A percentile compares a stretch with the other conserved stretches of the same genome.
phyloP scores from a whole-genome alignment of 2,329 filamentous ascomycete species.

The Fusarium nisikadoi region DNA sequence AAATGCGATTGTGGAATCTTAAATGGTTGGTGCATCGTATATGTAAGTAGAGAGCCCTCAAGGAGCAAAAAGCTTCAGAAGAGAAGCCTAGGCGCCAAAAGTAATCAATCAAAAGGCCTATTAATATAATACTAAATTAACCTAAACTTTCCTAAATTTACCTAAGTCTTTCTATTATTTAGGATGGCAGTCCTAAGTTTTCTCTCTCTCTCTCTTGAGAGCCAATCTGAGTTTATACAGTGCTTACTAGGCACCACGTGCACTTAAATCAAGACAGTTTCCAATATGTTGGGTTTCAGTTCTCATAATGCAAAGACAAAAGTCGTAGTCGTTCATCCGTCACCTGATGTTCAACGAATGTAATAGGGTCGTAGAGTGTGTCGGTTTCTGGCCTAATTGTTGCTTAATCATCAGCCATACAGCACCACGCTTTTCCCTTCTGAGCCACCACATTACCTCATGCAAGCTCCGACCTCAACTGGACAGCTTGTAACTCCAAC shows the following conservation, averaged over 20 bases:
- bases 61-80: too few relatives aligned
- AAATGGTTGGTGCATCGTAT: not conserved
- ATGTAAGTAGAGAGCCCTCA: not conserved
- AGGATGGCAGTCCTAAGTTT: too few relatives aligned
- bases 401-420: conserved; percentile 12
- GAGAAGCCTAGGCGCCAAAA: too few relatives aligned
- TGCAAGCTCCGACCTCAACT: conserved; percentile 42
- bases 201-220: too few relatives aligned
- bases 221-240: not conserved
- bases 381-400: conserved; percentile 3
- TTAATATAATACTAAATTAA: too few relatives aligned
- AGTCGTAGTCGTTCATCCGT: not conserved
- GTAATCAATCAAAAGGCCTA: too few relatives aligned
- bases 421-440: conserved; percentile 14
- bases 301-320: not conserved
- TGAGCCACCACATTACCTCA: conserved; percentile 42
- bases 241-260: not conserved
- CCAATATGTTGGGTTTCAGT: not conserved
- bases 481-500: conserved; percentile 47
- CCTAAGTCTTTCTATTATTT: too few relatives aligned
- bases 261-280: not conserved
- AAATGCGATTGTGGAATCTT: not conserved
- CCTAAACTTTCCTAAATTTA: too few relatives aligned
- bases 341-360: not conserved
- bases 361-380: not conserved